Evolutionary conservation across 106 monocot genomes (phyloP).

Genomic region (Apostasia ramifera): DNA sequence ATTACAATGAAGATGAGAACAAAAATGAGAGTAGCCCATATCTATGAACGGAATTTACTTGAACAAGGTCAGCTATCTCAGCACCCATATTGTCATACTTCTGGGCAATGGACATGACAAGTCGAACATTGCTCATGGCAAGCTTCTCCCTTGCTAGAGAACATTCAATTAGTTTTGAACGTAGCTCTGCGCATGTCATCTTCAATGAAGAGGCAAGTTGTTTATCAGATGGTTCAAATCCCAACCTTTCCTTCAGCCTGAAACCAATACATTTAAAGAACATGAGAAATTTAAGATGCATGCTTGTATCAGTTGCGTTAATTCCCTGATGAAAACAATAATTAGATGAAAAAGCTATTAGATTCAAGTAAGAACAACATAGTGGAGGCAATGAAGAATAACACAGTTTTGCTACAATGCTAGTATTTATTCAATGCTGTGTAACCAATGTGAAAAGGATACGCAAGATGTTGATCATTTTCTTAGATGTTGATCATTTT

Average conservation of each 20-base stretch:
- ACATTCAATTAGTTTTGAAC: slow-evolving; percentile 59
- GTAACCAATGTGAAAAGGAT: no score
- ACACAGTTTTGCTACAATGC: no score
- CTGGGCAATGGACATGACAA: slow-evolving; percentile 93
- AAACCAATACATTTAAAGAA: not conserved
- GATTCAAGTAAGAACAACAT: no score
- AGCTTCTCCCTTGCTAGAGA: slow-evolving; percentile 81
- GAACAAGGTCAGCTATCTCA: slow-evolving; percentile 88
- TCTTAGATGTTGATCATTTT: no score
- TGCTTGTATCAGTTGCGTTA: no score
- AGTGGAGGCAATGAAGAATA: no score
- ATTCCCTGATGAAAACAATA: no score
- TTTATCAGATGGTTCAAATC: slow-evolving; percentile 69
- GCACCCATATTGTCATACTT: slow-evolving; percentile 92
- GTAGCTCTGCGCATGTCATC: slow-evolving; percentile 50
- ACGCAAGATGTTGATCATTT: no score
- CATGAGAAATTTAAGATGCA: no score
- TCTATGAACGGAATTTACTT: slow-evolving; percentile 27
- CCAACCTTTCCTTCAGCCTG: slow-evolving; percentile 78
- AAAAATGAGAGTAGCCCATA: not conserved
- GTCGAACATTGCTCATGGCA: slow-evolving; percentile 82
- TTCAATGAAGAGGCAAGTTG: slow-evolving; percentile 66
- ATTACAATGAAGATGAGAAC: not conserved
- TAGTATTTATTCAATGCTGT: no score
- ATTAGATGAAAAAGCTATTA: no score